These are phyloP conservation scores for Dioscorea alata DNA, from an alignment of 106 monocot genomes.

Conservation along the genomic window DNA sequence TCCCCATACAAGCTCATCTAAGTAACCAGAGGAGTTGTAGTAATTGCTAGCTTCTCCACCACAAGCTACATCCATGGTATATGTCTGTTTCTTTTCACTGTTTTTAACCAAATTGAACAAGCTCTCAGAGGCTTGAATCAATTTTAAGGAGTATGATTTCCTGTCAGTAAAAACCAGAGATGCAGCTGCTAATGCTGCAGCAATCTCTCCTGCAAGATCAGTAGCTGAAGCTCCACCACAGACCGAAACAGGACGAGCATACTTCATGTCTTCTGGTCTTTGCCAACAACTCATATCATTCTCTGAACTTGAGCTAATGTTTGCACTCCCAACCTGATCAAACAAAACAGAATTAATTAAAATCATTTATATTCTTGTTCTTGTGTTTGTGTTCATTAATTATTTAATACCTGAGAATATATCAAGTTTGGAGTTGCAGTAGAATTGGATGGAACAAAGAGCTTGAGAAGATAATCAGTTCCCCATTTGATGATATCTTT, in stretches of 20 bases:
- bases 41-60: conserved; percentile 13
- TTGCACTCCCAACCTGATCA: conserved; percentile 22
- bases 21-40: conserved; percentile 29
- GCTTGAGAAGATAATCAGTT: conserved; percentile 29
- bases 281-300: conserved; percentile 34
- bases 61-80: conserved; percentile 15
- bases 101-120: conserved; percentile 9
- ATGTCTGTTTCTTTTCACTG: conserved; percentile 5
- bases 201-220: conserved; percentile 32
- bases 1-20: conserved; percentile 36
- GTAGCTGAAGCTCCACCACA: conserved; percentile 11
- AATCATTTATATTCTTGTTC: neutral
- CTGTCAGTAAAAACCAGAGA: conserved; percentile 25
- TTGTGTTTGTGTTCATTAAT: neutral
- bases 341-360: neutral
- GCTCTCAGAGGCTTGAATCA: conserved; percentile 13
- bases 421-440: neutral
- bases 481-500: conserved; percentile 43
- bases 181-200: conserved; percentile 32
- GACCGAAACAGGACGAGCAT: conserved; percentile 10
- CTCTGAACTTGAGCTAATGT: neutral
- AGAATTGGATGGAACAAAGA: conserved; percentile 10
- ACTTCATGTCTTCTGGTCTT: conserved; percentile 42
- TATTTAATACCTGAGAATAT: conserved; percentile 24
- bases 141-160: conserved; percentile 2